A percentile compares a stretch with the other conserved stretches of the same genome.
Conservation (phyloP, 306 rosid genomes). For the Dryas alaskensis region DNA sequence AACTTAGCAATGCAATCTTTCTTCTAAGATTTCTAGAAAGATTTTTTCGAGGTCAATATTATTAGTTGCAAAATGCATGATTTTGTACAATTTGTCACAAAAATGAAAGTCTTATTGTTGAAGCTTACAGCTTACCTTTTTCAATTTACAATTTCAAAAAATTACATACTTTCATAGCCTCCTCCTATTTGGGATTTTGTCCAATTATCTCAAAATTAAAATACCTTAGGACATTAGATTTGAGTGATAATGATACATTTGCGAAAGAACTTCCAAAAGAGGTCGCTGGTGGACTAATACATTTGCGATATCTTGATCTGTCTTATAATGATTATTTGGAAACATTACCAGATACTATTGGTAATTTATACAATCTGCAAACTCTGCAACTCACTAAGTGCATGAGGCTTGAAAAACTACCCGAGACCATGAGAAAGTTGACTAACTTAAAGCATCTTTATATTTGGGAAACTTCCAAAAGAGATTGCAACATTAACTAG, state of each 20-base stretch:
- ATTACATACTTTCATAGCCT: not conserved
- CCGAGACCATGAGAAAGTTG: not conserved
- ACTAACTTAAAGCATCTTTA: constrained; percentile 2
- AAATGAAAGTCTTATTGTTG: not conserved
- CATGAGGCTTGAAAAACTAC: not conserved
- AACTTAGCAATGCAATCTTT: not conserved
- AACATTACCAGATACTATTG: not conserved
- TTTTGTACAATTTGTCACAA: not conserved
- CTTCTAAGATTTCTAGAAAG: not conserved
- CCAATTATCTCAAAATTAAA: not conserved
- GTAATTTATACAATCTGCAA: not conserved
- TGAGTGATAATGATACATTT: rapidly evolving
- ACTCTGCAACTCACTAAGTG: not conserved
- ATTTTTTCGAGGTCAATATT: not conserved
- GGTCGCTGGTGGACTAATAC: not conserved
- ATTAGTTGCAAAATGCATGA: not conserved
- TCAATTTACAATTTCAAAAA: not conserved
- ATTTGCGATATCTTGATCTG: not conserved
- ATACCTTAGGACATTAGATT: not conserved
- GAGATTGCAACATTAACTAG: not conserved
- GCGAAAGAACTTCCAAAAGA: rapidly evolving
- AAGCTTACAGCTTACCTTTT: not conserved
- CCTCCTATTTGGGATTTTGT: not conserved
- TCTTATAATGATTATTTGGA: rapidly evolving
- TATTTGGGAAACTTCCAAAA: not conserved